Evolutionary conservation across 768 basidiomycete genomes (phyloP).

Genomic region (Naganishia antarctica): DNA sequence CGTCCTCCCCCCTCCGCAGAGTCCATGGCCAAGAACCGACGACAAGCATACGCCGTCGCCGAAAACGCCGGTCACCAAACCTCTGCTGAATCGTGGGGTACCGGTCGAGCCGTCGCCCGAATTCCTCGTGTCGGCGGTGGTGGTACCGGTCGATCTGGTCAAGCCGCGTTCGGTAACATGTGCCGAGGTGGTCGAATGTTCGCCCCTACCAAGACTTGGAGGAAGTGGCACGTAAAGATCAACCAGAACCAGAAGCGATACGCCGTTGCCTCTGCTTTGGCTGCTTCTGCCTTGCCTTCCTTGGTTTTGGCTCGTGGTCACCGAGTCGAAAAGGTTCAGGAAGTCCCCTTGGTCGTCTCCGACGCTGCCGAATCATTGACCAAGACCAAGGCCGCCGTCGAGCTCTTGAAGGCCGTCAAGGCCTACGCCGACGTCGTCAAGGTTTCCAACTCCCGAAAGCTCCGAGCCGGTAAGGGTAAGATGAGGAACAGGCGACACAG

Average conservation of each 20-base stretch:
- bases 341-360: slow-evolving; percentile 88
- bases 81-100: slow-evolving; percentile 98
- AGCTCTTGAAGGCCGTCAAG: slow-evolving; percentile 80
- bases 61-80: slow-evolving; percentile 99
- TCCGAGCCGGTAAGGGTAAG: slow-evolving; percentile 96
- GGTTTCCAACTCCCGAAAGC: slow-evolving; percentile 93
- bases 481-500: slow-evolving; percentile 92
- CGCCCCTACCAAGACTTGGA: slow-evolving; percentile 98
- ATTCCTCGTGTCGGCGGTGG: slow-evolving; percentile 99
- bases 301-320: slow-evolving; percentile 98
- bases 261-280: slow-evolving; percentile 93
- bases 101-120: slow-evolving; percentile 99
- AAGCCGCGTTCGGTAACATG: slow-evolving; percentile 99
- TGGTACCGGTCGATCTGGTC: slow-evolving; percentile 97
- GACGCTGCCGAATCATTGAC: slow-evolving; percentile 74
- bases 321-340: slow-evolving; percentile 93
- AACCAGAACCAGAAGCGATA: slow-evolving; percentile 99
- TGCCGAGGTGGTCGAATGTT: slow-evolving; percentile 99
- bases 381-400: slow-evolving; percentile 95
- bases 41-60: slow-evolving; percentile 93
- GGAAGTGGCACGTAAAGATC: slow-evolving; percentile 98
- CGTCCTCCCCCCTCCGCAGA: slow-evolving; percentile 54
- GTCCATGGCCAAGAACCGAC: slow-evolving; percentile 95
- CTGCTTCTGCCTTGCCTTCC: slow-evolving; percentile 93
- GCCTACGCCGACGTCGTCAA: slow-evolving; percentile 92